Percentiles rank a stretch among this genome's conserved stretches.
Evolutionary conservation across 495 filamentous ascomycete genomes (phyloP).

Genomic region (Aspergillus homomorphus): DNA sequence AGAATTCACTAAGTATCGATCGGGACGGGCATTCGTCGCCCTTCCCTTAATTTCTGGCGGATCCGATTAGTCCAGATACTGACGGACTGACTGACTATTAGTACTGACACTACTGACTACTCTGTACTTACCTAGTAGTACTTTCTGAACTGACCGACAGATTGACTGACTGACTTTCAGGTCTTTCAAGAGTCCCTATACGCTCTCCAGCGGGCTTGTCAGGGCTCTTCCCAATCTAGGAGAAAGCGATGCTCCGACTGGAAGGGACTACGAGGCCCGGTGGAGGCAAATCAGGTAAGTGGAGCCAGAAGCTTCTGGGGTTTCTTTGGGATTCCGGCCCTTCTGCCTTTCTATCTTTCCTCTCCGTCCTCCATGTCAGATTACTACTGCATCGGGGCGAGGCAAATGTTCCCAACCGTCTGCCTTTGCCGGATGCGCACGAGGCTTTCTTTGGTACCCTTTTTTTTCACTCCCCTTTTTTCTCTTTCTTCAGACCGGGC

Average conservation of each 20-base stretch:
- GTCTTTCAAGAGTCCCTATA: not conserved
- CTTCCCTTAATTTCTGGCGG: not conserved
- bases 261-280: not conserved
- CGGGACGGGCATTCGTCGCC: not conserved
- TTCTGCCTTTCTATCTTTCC: not conserved
- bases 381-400: slow-evolving; percentile 1
- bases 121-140: no score
- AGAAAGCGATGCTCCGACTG: not conserved
- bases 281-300: slow-evolving; percentile 13
- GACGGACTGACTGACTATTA: not conserved
- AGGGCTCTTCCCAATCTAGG: no score
- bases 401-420: slow-evolving; percentile 1
- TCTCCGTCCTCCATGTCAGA: not conserved
- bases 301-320: slow-evolving; percentile 9
- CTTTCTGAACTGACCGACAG: no score
- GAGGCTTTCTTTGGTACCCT: not conserved
- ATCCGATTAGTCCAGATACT: not conserved
- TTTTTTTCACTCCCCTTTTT: not conserved
- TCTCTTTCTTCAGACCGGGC: not conserved
- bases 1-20: not conserved
- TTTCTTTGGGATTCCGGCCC: slow-evolving; percentile 5
- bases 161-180: not conserved
- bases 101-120: no score
- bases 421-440: slow-evolving; percentile 6
- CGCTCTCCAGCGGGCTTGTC: not conserved